Evolutionary conservation across 345 rosid species (phyloP).

Genomic region (Geranium brycei): DNA sequence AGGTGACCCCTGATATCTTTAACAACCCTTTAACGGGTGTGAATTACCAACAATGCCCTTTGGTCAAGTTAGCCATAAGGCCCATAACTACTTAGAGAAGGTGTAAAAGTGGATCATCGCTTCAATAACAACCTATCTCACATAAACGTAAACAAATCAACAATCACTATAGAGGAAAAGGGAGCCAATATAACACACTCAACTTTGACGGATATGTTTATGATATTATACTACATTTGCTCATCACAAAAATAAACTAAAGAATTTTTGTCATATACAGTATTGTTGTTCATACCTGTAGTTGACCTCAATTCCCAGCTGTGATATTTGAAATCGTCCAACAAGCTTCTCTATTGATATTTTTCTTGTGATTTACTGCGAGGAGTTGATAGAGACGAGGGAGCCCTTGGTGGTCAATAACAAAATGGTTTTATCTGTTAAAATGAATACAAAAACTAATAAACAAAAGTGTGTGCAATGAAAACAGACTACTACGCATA

Average conservation of each 20-base stretch:
- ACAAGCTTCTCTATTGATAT: slow-evolving; percentile 69
- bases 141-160: too few relatives aligned
- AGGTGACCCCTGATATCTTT: too few relatives aligned
- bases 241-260: too few relatives aligned
- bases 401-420: slow-evolving; percentile 56
- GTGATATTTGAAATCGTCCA: slow-evolving; percentile 81
- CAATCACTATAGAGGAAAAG: neutral
- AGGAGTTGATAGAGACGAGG: slow-evolving; percentile 51
- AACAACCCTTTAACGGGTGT: too few relatives aligned
- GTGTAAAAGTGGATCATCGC: slow-evolving; percentile 29
- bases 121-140: slow-evolving; percentile 29
- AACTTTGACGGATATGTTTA: too few relatives aligned
- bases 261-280: too few relatives aligned
- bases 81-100: too few relatives aligned
- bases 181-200: too few relatives aligned
- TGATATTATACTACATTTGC: too few relatives aligned
- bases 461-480: slow-evolving; percentile 1
- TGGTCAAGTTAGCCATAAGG: too few relatives aligned
- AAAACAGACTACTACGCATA: slow-evolving; percentile 6
- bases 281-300: slow-evolving; percentile 5
- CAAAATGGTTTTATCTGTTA: slow-evolving; percentile 1
- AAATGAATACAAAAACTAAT: neutral
- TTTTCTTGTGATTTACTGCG: slow-evolving; percentile 44
- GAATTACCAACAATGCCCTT: neutral
- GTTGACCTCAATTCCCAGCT: slow-evolving; percentile 57